A percentile compares a stretch with the other conserved stretches of the same genome.
These are phyloP conservation scores for Torulaspora delbrueckii DNA, from an alignment of 805 yeast genomes.

Conservation along the genomic window DNA sequence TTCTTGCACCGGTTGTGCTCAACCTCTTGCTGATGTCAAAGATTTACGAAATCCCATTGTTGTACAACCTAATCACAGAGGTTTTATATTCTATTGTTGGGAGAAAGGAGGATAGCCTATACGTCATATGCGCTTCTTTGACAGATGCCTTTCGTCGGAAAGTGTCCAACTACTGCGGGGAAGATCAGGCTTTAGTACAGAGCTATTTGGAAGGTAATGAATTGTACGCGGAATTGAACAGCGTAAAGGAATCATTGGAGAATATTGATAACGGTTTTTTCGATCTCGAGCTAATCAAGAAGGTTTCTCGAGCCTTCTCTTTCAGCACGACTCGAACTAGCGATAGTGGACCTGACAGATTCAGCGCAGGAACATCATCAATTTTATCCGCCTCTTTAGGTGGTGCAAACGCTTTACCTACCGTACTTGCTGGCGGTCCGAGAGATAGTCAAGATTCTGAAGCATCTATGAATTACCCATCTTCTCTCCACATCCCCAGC, in stretches of 20 bases:
- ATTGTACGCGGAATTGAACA: slow-evolving; percentile 38
- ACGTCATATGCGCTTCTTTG: slow-evolving; percentile 28
- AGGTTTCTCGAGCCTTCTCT: slow-evolving; percentile 38
- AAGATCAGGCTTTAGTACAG: slow-evolving; percentile 23
- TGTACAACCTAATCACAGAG: slow-evolving; percentile 66
- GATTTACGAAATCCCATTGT: slow-evolving; percentile 61
- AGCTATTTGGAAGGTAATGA: slow-evolving; percentile 27
- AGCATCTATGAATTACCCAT: slow-evolving; percentile 20
- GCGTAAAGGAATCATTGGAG: slow-evolving; percentile 51
- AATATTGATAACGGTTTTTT: slow-evolving; percentile 63
- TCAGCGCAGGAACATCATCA: slow-evolving; percentile 1
- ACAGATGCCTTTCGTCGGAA: slow-evolving; percentile 23
- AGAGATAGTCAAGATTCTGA: slow-evolving; percentile 26
- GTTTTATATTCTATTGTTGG: slow-evolving; percentile 66
- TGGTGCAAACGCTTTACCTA: slow-evolving; percentile 12
- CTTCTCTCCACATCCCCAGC: slow-evolving; percentile 8
- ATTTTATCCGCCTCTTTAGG: neutral
- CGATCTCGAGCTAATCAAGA: slow-evolving; percentile 50
- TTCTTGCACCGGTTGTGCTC: slow-evolving; percentile 60
- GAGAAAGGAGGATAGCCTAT: slow-evolving; percentile 51
- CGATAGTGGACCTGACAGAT: slow-evolving; percentile 17
- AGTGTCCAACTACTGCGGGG: slow-evolving; percentile 21
- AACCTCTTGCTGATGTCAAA: slow-evolving; percentile 61
- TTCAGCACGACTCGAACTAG: slow-evolving; percentile 25
- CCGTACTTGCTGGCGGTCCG: slow-evolving; percentile 26